Evolutionary conservation across 257 asterid genomes (phyloP).

Genomic region (Salvia rosmarinus): DNA sequence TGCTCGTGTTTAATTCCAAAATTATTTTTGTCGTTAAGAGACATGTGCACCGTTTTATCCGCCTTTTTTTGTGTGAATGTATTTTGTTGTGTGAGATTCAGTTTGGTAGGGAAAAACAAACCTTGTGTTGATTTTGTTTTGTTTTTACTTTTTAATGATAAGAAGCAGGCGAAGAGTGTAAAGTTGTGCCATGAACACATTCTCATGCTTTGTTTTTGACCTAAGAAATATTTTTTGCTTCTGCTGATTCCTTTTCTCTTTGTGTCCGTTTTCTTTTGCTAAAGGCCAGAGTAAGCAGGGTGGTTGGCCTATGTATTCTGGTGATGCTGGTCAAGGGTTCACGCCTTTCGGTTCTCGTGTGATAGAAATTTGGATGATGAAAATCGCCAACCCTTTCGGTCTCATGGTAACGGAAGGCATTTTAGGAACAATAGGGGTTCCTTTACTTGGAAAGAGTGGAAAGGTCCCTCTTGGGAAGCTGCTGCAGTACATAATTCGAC

Average conservation of each 20-base stretch:
- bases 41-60: conserved; percentile 10
- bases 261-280: conserved; percentile 37
- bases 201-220: conserved; percentile 7
- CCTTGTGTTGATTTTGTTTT: conserved; percentile 10
- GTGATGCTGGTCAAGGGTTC: conserved; percentile 69
- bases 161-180: not conserved
- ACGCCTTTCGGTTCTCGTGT: conserved; percentile 59
- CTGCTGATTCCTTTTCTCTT: conserved; percentile 33
- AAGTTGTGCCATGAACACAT: not conserved
- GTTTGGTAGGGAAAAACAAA: conserved; percentile 30
- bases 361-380: conserved; percentile 71
- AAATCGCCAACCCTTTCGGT: conserved; percentile 47
- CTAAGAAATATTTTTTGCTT: conserved; percentile 26
- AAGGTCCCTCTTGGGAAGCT: conserved; percentile 55
- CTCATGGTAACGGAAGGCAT: conserved; percentile 63
- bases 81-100: not conserved
- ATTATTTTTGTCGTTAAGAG: not conserved
- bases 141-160: not conserved
- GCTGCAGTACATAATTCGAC: conserved; percentile 52
- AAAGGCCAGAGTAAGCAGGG: conserved; percentile 96
- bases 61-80: conserved; percentile 7
- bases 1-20: conserved; percentile 1
- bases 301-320: conserved; percentile 70
- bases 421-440: conserved; percentile 61
- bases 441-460: conserved; percentile 68